A percentile compares a stretch with the other conserved stretches of the same genome.
phyloP scores from a whole-genome alignment of 2,329 filamentous ascomycete species.

The Aspergillus sp. region DNA sequence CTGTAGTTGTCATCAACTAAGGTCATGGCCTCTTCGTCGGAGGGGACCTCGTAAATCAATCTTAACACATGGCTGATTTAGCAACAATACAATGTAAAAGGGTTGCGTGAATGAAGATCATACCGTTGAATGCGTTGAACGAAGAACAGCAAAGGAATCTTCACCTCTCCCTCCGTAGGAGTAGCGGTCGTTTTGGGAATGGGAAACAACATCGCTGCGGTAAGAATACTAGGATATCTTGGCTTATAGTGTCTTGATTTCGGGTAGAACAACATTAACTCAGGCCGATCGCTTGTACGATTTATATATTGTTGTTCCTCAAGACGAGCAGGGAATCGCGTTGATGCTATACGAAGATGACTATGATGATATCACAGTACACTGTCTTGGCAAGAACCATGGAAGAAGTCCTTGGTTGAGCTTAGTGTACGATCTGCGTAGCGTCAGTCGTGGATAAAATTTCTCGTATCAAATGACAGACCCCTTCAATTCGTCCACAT shows the following conservation, averaged over 20 bases:
- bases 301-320: not conserved
- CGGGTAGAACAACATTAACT: too few species aligned
- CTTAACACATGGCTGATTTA: not conserved
- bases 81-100: not conserved
- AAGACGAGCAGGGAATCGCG: not conserved
- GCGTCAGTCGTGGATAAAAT: not conserved
- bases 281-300: not conserved
- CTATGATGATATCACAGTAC: not conserved
- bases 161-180: not conserved
- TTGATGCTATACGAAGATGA: not conserved
- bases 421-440: not conserved
- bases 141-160: not conserved
- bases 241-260: too few species aligned
- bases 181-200: not conserved
- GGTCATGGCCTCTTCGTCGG: not conserved
- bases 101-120: not conserved
- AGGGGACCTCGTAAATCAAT: not conserved
- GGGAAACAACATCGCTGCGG: not conserved
- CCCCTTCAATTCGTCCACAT: not conserved
- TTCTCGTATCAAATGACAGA: not conserved
- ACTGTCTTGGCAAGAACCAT: not conserved
- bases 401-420: not conserved
- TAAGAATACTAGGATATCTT: not conserved
- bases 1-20: not conserved
- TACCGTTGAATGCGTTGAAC: conserved; percentile 4